Base-by-base conservation (phyloP, 192 early-diverging fungal genomes). In the Coemansia sp. region DNA sequence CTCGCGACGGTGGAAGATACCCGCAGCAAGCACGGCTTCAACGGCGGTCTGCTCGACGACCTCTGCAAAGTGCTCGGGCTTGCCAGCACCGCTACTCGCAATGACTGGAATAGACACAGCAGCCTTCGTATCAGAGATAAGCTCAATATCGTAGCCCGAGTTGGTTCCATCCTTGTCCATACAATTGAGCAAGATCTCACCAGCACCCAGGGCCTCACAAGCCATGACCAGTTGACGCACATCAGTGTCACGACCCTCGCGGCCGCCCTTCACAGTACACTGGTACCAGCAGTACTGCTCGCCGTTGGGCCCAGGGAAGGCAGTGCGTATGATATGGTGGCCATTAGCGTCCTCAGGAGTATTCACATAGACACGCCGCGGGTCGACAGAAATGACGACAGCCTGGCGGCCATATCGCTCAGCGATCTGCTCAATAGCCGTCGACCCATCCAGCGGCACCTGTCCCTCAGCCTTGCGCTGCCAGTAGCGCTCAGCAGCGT, bases 161-260 rank as follows among this genome's bases (percentile, higher is more conserved):
- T 98, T 99, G 24, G 94, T 98, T 4, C 98, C 98, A 76, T 99
- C 98, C 75, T 92, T 89, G 80, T 99, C 97, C 95, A 99, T 99
- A 79, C 97, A 97, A 80, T 99, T 99, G 62, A 98, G 87, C 75
- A 98, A 80, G 49, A 99, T 93, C 80, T 99, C 98, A 8, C 98
- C 98, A 0, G 97, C 97, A 16, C 98, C 98, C 66, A 99, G 76
- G 2, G 87, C 87, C 78, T 96, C 90, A 67, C 95, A 96, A 0
- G 95, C 92, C 15, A 88, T 87, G 16, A 95, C 94, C 24, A 99
- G 85, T 78, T 98, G 96, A 46, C 84, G 77, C 33, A 98, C 98
- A 81, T 99, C 98, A 29, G 96, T 53, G 78, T 98, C 96, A 55
- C 97, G 91, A 5, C 87, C 92, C 84, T 99, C 98, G 34, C 98